These are phyloP conservation scores for Grosmannia clavigera DNA, from an alignment of 2,329 filamentous ascomycete genomes.

Conservation along the genomic window DNA sequence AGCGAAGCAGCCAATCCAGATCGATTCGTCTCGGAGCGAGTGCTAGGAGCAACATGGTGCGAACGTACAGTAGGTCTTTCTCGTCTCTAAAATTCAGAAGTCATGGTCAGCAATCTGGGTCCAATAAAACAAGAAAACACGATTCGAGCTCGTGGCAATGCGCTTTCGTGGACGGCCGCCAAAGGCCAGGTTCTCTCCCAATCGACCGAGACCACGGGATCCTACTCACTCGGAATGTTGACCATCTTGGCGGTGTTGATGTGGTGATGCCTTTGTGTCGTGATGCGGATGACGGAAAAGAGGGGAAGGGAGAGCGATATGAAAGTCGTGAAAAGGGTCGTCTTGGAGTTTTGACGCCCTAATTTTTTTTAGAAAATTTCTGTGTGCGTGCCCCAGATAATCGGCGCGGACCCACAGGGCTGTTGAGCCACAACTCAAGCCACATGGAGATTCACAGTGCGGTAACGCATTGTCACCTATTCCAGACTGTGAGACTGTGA, in stretches of 20 bases:
- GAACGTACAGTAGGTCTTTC: constrained; percentile 14
- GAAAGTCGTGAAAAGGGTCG: neutral
- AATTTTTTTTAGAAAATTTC: constrained; percentile 4
- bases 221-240: constrained; percentile 56
- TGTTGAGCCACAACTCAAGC: neutral
- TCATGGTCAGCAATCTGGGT: constrained; percentile 6
- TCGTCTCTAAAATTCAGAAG: constrained; percentile 10
- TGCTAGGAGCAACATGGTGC: neutral
- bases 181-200: neutral
- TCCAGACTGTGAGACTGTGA: neutral
- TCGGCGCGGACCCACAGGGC: neutral
- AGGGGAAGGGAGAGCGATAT: neutral
- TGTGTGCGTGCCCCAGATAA: constrained; percentile 1
- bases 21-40: neutral
- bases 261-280: constrained; percentile 5
- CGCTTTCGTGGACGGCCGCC: neutral
- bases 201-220: neutral
- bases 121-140: neutral
- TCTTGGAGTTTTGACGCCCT: neutral
- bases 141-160: neutral
- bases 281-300: neutral
- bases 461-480: neutral
- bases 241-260: constrained; percentile 36
- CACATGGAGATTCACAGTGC: neutral
- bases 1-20: neutral